Evolutionary conservation across 2,329 filamentous ascomycete genomes (phyloP).

Genomic region (Venturia pyrina): DNA sequence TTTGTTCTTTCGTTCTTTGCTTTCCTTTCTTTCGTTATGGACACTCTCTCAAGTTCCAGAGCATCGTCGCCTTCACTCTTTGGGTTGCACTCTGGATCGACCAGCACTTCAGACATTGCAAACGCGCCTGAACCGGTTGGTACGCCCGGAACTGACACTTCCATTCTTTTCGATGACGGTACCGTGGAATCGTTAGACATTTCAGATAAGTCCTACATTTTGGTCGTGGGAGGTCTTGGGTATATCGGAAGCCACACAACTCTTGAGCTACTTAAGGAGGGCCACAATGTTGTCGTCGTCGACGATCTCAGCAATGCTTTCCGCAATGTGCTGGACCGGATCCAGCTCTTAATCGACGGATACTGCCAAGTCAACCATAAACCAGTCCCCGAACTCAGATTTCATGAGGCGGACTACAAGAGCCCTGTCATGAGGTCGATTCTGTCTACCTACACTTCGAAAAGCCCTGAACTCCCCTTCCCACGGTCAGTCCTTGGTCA

Average conservation of each 20-base stretch:
- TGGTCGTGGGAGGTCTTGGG: conserved; percentile 45
- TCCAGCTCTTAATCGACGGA: conserved; percentile 25
- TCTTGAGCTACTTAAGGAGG: conserved; percentile 43
- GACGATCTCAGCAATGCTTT: conserved; percentile 38
- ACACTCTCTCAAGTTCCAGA: conserved; percentile 17
- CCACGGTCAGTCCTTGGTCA: conserved; percentile 15
- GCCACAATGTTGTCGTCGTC: conserved; percentile 42
- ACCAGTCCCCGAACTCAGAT: conserved; percentile 40
- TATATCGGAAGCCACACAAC: conserved; percentile 49
- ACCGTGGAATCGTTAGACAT: conserved; percentile 32
- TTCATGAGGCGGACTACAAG: conserved; percentile 39
- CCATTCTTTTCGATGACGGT: conserved; percentile 37
- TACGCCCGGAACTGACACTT: conserved; percentile 37
- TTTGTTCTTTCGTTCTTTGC: not conserved
- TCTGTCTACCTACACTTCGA: conserved; percentile 32
- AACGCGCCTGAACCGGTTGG: conserved; percentile 20
- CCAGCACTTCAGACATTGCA: conserved; percentile 16
- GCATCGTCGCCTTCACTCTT: conserved; percentile 22
- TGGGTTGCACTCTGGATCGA: not conserved
- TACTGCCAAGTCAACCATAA: conserved; percentile 37
- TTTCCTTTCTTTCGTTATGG: conserved; percentile 17
- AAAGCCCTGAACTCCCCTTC: not conserved
- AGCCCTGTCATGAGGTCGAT: conserved; percentile 32
- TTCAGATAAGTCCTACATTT: conserved; percentile 37
- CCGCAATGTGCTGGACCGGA: conserved; percentile 27